Conservation (phyloP, 169 alveolate genomes). For the Perkinsus chesapeaki region DNA sequence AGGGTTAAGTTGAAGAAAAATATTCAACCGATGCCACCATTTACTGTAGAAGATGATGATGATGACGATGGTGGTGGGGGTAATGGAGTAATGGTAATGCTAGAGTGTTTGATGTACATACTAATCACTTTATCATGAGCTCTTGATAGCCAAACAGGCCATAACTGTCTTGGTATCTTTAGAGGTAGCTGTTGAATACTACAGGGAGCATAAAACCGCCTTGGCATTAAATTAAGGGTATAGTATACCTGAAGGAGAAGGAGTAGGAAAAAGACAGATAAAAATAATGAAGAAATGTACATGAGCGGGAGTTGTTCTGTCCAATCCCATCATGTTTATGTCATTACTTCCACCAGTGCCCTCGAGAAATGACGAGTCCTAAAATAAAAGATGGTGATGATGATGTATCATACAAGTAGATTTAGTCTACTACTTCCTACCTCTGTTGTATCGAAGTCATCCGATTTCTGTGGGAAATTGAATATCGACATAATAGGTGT, state of each 20-base stretch:
- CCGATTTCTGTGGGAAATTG: not conserved
- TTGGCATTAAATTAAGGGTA: not conserved
- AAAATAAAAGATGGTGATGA: not conserved
- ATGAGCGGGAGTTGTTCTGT: too few relatives aligned
- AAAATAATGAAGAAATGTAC: too few relatives aligned
- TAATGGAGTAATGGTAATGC: not conserved
- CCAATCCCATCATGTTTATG: too few relatives aligned
- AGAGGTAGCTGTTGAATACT: not conserved
- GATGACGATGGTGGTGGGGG: not conserved
- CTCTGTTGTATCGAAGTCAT: not conserved
- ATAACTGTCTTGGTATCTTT: not conserved
- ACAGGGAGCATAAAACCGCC: not conserved
- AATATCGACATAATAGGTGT: not conserved
- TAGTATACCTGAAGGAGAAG: not conserved
- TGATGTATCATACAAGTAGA: not conserved
- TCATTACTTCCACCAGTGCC: too few relatives aligned
- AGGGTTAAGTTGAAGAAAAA: not conserved
- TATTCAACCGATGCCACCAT: not conserved
- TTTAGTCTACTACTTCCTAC: too few relatives aligned
- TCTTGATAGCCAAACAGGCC: not conserved
- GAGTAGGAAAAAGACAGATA: too few relatives aligned
- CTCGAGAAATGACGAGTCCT: too few relatives aligned
- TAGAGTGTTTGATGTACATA: not conserved
- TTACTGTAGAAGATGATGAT: not conserved
- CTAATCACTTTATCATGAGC: not conserved